Conservation (phyloP, 2,329 filamentous ascomycete genomes). For the Plectosphaerella cucumerina region DNA sequence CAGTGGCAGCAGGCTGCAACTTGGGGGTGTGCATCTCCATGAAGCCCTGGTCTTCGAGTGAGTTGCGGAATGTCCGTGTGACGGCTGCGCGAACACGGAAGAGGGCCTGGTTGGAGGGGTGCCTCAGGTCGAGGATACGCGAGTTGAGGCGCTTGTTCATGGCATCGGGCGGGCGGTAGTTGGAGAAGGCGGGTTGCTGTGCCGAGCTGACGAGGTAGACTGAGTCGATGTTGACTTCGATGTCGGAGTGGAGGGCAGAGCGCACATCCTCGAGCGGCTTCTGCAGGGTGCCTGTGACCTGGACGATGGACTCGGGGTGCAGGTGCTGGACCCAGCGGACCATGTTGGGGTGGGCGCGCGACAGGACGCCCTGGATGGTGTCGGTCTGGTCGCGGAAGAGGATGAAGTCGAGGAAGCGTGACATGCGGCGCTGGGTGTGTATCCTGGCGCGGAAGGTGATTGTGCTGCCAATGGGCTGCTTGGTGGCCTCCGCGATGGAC, state of each 20-base stretch:
- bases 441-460: slow-evolving; percentile 52
- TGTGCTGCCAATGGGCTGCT: slow-evolving; percentile 25
- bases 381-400: slow-evolving; percentile 79
- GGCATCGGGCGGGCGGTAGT: slow-evolving; percentile 32
- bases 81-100: slow-evolving; percentile 84
- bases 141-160: slow-evolving; percentile 22
- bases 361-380: slow-evolving; percentile 79
- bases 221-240: slow-evolving; percentile 67
- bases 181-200: slow-evolving; percentile 44
- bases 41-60: slow-evolving; percentile 72
- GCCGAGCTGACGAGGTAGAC: slow-evolving; percentile 49
- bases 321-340: slow-evolving; percentile 85
- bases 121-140: slow-evolving; percentile 78
- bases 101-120: slow-evolving; percentile 80
- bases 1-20: slow-evolving; percentile 82
- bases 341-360: slow-evolving; percentile 58
- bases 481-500: slow-evolving; percentile 8
- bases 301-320: slow-evolving; percentile 71
- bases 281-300: slow-evolving; percentile 70
- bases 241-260: slow-evolving; percentile 68
- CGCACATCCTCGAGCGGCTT: slow-evolving; percentile 70
- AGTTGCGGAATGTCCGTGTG: slow-evolving; percentile 72
- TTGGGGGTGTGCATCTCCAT: slow-evolving; percentile 95
- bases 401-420: slow-evolving; percentile 77
- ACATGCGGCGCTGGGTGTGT: slow-evolving; percentile 77